Base-by-base conservation (phyloP, 1,139 yeast species). In the Yamadazyma dushanensis region DNA sequence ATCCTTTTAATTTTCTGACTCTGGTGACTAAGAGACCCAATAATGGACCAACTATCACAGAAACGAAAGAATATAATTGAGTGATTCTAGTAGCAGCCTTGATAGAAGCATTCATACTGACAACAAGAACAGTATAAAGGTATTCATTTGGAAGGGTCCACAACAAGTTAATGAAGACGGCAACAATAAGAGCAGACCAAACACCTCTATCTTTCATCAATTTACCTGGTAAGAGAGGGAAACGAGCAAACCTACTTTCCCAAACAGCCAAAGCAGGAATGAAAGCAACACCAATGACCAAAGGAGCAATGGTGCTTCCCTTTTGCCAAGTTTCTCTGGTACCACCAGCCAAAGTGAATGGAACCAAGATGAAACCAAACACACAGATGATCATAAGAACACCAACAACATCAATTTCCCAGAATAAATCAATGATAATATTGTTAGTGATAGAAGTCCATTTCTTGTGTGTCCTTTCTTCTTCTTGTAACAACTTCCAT, bases 81-180 rank as follows among this genome's bases (percentile, higher is more conserved):
- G 78, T 63, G 50, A 83, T 82, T 58, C 88, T 71, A 9, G 83
- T 77, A 10, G 90, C 88, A 5, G 87, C 77, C 35, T 63, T 67
- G 32, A 66, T 58, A 11, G 80, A 63, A 44, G 79, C 77, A 51
- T 78, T 65, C 56, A 82, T 75, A 3, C 83, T 81, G 26, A 81
- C 85, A 33, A 76, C 51, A 42, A 83, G 63, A 14, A 82, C 80
- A 1, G 88, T 73, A 56, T 78, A 82, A 61, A 83, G 58, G 54
- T 68, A 83, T 49, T 78, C 86, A 43, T 80, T 78, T 34, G 83
- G 86, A 83, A 81, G 76, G 59, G 75, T 74, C 75, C 76, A 81
- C 34, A 78, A 62, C 54, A 79, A 72, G 59, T 79, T 70, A 46
- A 78, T 70, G 40, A 76, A 60, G 39, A 78, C 56, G 18, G 76